Evolutionary conservation across 371 early-diverging fungal species (phyloP), one percentile per base, ranked within the genome.

Genomic region (Mortierella sp.): DNA sequence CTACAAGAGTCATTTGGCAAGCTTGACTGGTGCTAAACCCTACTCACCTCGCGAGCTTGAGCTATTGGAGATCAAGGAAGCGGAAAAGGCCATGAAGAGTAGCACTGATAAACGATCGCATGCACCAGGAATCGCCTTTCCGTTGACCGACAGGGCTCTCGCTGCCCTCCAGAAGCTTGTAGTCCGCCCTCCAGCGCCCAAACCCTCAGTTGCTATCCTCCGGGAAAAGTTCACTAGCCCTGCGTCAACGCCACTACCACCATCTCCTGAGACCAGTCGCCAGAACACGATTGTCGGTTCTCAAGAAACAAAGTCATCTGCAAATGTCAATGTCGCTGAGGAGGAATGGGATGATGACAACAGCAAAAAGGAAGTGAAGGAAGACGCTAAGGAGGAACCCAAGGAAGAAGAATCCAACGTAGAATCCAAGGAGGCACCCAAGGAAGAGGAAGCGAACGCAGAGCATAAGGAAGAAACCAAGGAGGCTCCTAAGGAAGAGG

Each of bases 41-140:
- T 67, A 93, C 72, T 93, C 95, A 14, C 89, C 89, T 72, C 90
- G 91, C 47, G 96, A 96, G 72, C 81, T 81, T 58, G 94, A 94
- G 74, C 62, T 90, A 57, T 87, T 85, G 61, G 87, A 89, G 63
- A 83, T 93, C 51, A 86, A 84, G 47, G 79, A 82, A 7, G 67
- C 61, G 26, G 67, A 66, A 51, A 71, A 72, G 62, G 63, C 41
- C 74, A 82, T 84, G 71, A 83, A 81, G 59, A 87, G 89, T 7
- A 83, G 83, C 13, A 76, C 83, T 4, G 52, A 83, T 16, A 74
- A 87, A 55, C 84, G 82, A 57, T 74, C 85, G 10, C 91, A 90
- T 80, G 90, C 90, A 14, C 81, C 88, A 21, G 87, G 89, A n/a
- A 83, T 86, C 64, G 71, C 86, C 14, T 83, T 88, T 34, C 84